A percentile compares a stretch with the other conserved stretches of the same genome.
phyloP scores from a whole-genome alignment of 176 grass and related monocot genomes.

The Alopecurus myosuroides region DNA sequence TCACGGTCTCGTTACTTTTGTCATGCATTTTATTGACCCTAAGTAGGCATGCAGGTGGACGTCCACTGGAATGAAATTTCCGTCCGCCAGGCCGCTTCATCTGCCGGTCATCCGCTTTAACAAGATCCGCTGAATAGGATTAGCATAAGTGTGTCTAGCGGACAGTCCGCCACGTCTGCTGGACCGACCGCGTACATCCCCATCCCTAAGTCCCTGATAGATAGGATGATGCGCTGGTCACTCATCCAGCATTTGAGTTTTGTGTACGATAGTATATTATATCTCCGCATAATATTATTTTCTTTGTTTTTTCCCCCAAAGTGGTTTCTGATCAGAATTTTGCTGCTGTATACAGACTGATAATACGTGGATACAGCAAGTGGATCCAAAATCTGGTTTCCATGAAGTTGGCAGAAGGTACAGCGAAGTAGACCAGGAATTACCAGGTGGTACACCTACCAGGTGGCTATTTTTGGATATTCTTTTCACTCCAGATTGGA shows the following conservation, averaged over 20 bases:
- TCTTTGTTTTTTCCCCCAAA: background rate
- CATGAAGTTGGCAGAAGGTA: background rate
- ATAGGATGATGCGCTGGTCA: background rate
- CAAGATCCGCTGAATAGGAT: too few relatives aligned
- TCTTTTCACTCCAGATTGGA: constrained; percentile 24
- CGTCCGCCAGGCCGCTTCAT: too few relatives aligned
- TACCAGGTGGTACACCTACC: background rate
- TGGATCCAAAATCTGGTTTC: background rate
- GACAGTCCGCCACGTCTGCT: too few relatives aligned
- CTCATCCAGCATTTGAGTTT: background rate
- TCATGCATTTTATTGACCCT: background rate
- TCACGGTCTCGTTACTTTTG: background rate
- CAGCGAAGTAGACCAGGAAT: background rate
- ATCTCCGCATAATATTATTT: background rate
- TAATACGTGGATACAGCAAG: background rate
- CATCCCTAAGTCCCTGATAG: background rate
- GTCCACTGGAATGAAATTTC: too few relatives aligned
- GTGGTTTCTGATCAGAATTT: background rate
- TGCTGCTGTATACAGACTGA: constrained; percentile 31
- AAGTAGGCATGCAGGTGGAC: too few relatives aligned
- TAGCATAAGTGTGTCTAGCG: too few relatives aligned
- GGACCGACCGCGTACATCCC: too few relatives aligned
- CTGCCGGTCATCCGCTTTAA: too few relatives aligned
- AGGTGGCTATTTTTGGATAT: background rate
- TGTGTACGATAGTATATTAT: background rate